These are phyloP conservation scores for Ampelocalamus luodianensis DNA, from an alignment of 176 grass and related monocot genomes.

Conservation along the genomic window DNA sequence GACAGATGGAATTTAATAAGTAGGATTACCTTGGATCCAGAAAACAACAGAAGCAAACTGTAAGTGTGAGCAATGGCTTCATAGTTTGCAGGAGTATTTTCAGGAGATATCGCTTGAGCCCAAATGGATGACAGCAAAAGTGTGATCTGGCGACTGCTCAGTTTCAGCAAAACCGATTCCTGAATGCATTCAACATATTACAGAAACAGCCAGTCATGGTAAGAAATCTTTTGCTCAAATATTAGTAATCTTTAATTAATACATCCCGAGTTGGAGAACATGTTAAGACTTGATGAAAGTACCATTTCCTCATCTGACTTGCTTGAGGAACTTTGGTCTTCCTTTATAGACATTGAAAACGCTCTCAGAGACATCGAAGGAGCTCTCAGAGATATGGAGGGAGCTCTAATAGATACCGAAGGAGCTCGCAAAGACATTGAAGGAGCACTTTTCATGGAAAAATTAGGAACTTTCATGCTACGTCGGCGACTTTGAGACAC, in stretches of 20 bases:
- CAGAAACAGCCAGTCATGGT: conserved; percentile 38
- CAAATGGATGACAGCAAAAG: conserved; percentile 95
- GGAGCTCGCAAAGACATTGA: conserved; percentile 60
- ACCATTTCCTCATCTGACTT: conserved; percentile 67
- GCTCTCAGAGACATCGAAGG: conserved; percentile 52
- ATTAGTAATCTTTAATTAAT: conserved; percentile 33
- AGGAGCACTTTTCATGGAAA: conserved; percentile 69
- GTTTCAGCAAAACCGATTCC: conserved; percentile 75
- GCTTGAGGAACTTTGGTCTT: conserved; percentile 52
- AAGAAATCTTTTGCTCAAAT: conserved; percentile 44
- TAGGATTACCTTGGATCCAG: conserved; percentile 80
- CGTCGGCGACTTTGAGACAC: conserved; percentile 62
- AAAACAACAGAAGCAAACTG: conserved; percentile 86
- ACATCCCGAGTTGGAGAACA: conserved; percentile 24
- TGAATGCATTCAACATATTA: conserved; percentile 59
- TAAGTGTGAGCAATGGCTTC: conserved; percentile 99
- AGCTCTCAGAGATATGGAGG: conserved; percentile 51
- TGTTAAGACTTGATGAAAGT: conserved; percentile 41
- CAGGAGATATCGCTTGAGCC: conserved; percentile 81
- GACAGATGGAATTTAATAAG: not conserved
- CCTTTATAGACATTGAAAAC: conserved; percentile 63
- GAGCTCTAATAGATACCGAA: conserved; percentile 55
- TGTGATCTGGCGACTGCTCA: conserved; percentile 87
- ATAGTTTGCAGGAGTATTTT: conserved; percentile 88
- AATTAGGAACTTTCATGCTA: conserved; percentile 71